Conservation (phyloP, 768 basidiomycete species). For the Trametes gibbosa region DNA sequence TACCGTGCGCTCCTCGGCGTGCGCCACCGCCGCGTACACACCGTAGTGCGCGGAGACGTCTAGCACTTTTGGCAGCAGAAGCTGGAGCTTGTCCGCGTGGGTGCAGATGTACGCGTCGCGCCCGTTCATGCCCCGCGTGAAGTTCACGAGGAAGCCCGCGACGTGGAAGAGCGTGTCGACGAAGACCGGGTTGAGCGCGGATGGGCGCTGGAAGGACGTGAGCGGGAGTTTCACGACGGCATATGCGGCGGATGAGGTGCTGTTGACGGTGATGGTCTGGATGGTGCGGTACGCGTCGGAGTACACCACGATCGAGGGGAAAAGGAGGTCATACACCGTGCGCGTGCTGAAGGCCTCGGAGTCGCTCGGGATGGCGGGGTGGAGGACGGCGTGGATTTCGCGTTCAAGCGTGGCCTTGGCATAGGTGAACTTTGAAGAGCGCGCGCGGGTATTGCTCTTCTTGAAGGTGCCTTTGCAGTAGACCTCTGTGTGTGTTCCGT, state of each 20-base stretch:
- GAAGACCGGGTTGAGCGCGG: constrained; percentile 54
- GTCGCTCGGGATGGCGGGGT: neutral
- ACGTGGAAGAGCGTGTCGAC: constrained; percentile 66
- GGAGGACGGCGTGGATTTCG: constrained; percentile 26
- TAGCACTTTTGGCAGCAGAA: constrained; percentile 37
- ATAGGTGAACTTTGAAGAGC: constrained; percentile 30
- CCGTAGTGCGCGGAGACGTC: constrained; percentile 43
- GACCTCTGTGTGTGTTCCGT: constrained; percentile 27
- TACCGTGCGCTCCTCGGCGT: neutral
- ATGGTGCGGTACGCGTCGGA: constrained; percentile 57
- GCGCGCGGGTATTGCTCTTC: neutral
- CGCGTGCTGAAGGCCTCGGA: constrained; percentile 54
- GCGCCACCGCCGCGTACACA: constrained; percentile 35
- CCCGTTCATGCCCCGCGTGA: constrained; percentile 39
- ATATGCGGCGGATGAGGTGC: constrained; percentile 46
- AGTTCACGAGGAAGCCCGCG: constrained; percentile 68
- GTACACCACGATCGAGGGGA: constrained; percentile 68
- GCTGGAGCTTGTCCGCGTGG: constrained; percentile 46
- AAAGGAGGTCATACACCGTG: constrained; percentile 63
- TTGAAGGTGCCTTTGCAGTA: constrained; percentile 3
- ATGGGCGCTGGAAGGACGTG: constrained; percentile 31
- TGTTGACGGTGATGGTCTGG: constrained; percentile 47
- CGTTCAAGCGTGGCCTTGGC: constrained; percentile 35
- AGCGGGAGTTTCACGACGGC: constrained; percentile 46
- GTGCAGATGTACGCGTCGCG: constrained; percentile 62